These are phyloP conservation scores for Poa annua DNA, from an alignment of 176 grass and related monocot species.

Conservation along the genomic window DNA sequence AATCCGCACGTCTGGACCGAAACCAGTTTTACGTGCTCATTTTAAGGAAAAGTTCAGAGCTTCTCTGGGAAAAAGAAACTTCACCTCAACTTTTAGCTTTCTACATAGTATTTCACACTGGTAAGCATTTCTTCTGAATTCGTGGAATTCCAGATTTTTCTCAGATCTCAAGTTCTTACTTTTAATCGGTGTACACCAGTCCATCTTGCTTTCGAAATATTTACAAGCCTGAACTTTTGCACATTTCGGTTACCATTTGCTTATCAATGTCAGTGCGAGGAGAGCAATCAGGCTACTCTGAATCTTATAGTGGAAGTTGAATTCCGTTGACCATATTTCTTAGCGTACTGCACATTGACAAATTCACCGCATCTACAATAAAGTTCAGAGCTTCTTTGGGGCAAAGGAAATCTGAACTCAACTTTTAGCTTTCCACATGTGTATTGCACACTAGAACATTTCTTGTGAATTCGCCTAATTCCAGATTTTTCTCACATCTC, in stretches of 20 bases:
- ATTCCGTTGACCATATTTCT: slow-evolving; percentile 19
- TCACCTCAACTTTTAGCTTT: slow-evolving; percentile 24
- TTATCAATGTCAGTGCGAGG: neutral
- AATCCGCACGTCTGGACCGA: slow-evolving; percentile 18
- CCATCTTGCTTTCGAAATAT: neutral
- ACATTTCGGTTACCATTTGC: neutral
- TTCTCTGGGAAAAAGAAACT: neutral
- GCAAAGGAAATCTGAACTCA: neutral
- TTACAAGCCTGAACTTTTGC: neutral
- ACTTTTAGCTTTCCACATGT: slow-evolving; percentile 11
- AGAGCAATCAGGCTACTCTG: neutral
- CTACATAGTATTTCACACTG: neutral
- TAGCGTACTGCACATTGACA: slow-evolving; percentile 1
- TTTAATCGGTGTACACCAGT: neutral
- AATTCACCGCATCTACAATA: neutral
- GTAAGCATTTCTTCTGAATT: neutral
- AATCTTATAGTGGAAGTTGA: neutral
- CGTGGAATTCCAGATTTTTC: neutral
- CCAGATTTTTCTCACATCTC: neutral
- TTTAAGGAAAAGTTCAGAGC: slow-evolving; percentile 15
- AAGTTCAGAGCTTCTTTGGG: too few relatives aligned
- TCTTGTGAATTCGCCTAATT: neutral
- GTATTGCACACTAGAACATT: neutral
- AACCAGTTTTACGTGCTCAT: slow-evolving; percentile 48
- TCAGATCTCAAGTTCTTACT: slow-evolving; percentile 13